Conservation (phyloP, 345 rosid genomes). For the Linum trigynum region DNA sequence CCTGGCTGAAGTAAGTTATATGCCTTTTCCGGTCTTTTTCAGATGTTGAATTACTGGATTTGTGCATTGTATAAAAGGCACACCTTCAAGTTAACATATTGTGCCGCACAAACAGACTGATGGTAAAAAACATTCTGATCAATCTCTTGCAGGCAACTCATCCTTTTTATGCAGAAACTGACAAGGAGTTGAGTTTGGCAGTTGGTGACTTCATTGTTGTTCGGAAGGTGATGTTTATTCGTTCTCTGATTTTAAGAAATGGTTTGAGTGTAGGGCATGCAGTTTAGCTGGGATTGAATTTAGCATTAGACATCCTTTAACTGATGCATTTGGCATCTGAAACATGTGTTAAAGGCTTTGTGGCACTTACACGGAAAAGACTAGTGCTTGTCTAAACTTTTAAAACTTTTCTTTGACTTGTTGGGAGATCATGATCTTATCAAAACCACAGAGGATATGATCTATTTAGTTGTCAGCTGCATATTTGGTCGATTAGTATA, state of each 20-base stretch:
- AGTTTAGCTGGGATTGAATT: no score
- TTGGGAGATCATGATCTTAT: neutral
- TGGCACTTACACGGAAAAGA: no score
- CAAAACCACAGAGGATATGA: neutral
- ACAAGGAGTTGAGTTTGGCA: slow-evolving; percentile 73
- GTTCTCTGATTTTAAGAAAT: neutral
- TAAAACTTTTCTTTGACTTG: no score
- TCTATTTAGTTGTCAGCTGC: neutral
- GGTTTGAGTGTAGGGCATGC: no score
- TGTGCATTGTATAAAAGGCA: neutral
- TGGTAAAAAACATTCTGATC: neutral
- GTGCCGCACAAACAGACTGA: no score
- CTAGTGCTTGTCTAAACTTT: no score
- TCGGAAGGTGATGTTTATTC: slow-evolving; percentile 46
- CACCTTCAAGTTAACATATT: neutral
- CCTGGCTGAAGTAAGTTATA: slow-evolving; percentile 75
- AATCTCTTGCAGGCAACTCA: slow-evolving; percentile 50
- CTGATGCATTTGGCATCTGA: no score
- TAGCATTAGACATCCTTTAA: no score
- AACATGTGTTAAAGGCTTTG: no score
- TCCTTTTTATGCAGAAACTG: slow-evolving; percentile 67
- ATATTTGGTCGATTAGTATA: no score
- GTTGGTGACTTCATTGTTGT: slow-evolving; percentile 85
- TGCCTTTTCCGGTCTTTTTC: neutral
- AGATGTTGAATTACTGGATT: neutral